Evolutionary conservation across 2,329 filamentous ascomycete species (phyloP).

Genomic region (Rhynchosporium agropyri): DNA sequence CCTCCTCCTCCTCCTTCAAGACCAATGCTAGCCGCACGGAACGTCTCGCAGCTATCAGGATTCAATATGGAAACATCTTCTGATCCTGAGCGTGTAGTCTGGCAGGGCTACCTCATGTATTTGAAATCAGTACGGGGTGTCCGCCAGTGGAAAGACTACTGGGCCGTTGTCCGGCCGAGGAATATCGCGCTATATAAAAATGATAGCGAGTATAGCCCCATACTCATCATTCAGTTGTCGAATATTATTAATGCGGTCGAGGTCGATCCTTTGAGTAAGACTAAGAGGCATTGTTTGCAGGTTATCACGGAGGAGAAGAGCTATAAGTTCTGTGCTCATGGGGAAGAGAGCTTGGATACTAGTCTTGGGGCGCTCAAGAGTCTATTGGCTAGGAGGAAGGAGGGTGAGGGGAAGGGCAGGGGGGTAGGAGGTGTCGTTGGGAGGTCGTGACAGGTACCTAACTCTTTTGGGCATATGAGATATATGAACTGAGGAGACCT

Average conservation of each 20-base stretch:
- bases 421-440: not conserved
- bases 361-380: constrained; percentile 94
- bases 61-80: constrained; percentile 49
- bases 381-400: constrained; percentile 70
- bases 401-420: constrained; percentile 41
- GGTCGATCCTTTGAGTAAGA: constrained; percentile 82
- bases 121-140: constrained; percentile 82
- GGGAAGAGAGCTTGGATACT: constrained; percentile 80
- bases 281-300: constrained; percentile 85
- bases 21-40: constrained; percentile 50
- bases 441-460: not conserved
- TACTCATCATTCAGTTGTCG: constrained; percentile 77
- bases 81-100: constrained; percentile 87
- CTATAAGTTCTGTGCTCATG: constrained; percentile 73
- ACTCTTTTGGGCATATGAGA: not conserved
- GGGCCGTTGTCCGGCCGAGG: constrained; percentile 85
- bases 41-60: constrained; percentile 65
- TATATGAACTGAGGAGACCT: not conserved
- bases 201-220: constrained; percentile 84
- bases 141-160: constrained; percentile 91
- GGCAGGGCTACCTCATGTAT: constrained; percentile 87
- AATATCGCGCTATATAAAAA: constrained; percentile 92
- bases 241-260: constrained; percentile 89
- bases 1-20: constrained; percentile 31
- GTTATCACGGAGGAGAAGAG: constrained; percentile 92